These are phyloP conservation scores for Otatea glauca DNA, from an alignment of 176 grass and related monocot genomes.

Conservation along the genomic window DNA sequence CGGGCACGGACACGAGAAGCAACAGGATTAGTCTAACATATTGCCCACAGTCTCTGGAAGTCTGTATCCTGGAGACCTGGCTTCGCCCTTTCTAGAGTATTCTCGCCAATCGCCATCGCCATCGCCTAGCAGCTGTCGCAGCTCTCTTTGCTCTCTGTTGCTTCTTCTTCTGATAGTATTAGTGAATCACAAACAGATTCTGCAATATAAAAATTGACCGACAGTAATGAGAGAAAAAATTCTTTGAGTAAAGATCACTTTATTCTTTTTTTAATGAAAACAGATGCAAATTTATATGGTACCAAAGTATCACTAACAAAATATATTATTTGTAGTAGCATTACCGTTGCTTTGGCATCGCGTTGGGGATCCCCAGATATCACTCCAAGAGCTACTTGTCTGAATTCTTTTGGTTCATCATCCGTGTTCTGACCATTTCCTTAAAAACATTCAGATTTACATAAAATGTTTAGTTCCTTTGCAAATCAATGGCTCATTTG, in stretches of 20 bases:
- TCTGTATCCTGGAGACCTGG: constrained; percentile 56
- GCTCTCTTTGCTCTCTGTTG: constrained; percentile 73
- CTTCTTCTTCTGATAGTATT: constrained; percentile 57
- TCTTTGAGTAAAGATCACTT: not conserved
- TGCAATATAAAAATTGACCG: not conserved
- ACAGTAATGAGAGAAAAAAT: not conserved
- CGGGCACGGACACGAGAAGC: too few species aligned
- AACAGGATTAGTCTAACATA: too few species aligned
- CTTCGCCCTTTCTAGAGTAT: constrained; percentile 73
- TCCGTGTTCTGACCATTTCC: constrained; percentile 66
- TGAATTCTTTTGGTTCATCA: constrained; percentile 70
- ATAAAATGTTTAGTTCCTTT: not conserved
- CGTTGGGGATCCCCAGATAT: constrained; percentile 64
- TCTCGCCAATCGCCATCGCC: too few species aligned
- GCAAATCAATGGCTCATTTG: not conserved
- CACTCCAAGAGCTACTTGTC: constrained; percentile 65
- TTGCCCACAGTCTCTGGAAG: constrained; percentile 78
- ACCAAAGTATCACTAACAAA: not conserved
- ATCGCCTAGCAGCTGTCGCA: constrained; percentile 70
- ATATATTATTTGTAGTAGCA: not conserved
- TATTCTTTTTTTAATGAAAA: not conserved
- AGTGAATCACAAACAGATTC: constrained; percentile 19
- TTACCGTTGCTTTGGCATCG: constrained; percentile 59
- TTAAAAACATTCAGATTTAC: constrained; percentile 21
- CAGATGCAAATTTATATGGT: not conserved